Conservation (phyloP, 2,329 filamentous ascomycete species). For the Westerdykella aurantiaca region DNA sequence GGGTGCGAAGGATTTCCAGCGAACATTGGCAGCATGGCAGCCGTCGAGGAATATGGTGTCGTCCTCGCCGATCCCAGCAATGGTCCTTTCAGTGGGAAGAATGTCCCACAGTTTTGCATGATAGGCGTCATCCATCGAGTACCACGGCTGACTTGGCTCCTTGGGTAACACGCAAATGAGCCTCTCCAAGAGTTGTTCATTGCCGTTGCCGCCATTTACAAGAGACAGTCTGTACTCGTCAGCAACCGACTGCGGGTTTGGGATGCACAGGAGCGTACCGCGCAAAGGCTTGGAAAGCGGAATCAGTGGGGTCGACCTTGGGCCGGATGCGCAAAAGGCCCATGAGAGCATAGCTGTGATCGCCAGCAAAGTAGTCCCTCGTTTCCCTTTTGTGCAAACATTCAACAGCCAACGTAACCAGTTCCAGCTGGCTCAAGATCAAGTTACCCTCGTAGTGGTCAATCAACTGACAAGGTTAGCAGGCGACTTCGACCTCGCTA, state of each 20-base stretch:
- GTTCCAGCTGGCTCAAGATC: conserved; percentile 38
- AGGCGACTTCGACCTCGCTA: background rate
- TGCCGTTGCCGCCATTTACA: conserved; percentile 35
- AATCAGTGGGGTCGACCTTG: conserved; percentile 35
- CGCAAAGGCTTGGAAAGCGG: conserved; percentile 45
- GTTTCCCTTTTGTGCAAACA: conserved; percentile 40
- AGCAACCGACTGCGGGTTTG: background rate
- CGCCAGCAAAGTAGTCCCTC: conserved; percentile 34
- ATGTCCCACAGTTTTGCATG: conserved; percentile 44
- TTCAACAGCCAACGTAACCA: conserved; percentile 38
- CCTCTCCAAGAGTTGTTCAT: conserved; percentile 42
- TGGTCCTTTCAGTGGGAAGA: conserved; percentile 35
- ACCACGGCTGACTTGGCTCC: conserved; percentile 34
- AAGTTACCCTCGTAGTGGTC: conserved; percentile 44
- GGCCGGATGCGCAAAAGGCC: conserved; percentile 41
- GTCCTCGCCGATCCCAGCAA: conserved; percentile 38
- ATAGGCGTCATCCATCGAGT: conserved; percentile 40
- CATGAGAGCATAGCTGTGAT: conserved; percentile 45
- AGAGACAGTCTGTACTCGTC: conserved; percentile 34
- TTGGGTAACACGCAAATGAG: conserved; percentile 41
- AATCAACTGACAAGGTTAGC: conserved; percentile 33
- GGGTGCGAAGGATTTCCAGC: conserved; percentile 40
- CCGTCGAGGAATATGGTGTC: conserved; percentile 43
- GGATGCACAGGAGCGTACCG: conserved; percentile 13
- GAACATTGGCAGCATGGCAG: conserved; percentile 38